Evolutionary conservation across 805 yeast species (phyloP).

Genomic region (Yamadazyma phyllophila): DNA sequence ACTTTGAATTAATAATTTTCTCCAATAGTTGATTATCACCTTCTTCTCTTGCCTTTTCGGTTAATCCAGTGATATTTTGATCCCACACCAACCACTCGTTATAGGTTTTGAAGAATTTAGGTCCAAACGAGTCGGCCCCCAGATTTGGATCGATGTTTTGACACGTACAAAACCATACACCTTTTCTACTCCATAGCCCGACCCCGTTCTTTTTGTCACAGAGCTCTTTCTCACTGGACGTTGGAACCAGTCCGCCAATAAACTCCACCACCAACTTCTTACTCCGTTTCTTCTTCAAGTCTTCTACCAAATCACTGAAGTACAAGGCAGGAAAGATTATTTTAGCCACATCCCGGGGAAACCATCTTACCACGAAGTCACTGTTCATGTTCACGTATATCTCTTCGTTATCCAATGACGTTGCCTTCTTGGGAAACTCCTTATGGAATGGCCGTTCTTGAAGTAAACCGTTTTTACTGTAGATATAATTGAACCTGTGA

Average conservation of each 20-base stretch:
- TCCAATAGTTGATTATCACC: slow-evolving; percentile 4
- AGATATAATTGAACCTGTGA: slow-evolving; percentile 4
- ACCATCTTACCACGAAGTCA: slow-evolving; percentile 19
- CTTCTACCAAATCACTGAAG: slow-evolving; percentile 17
- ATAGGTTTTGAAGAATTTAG: slow-evolving; percentile 15
- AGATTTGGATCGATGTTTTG: slow-evolving; percentile 2
- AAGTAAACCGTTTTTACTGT: slow-evolving; percentile 13
- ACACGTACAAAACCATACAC: slow-evolving; percentile 21
- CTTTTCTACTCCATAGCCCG: slow-evolving; percentile 18
- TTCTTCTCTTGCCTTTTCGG: slow-evolving; percentile 7
- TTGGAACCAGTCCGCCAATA: slow-evolving; percentile 19
- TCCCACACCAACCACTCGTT: slow-evolving; percentile 22
- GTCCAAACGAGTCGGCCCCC: slow-evolving; percentile 15
- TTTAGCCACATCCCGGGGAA: slow-evolving; percentile 17
- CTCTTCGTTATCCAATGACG: slow-evolving; percentile 19
- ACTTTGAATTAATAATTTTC: slow-evolving; percentile 3
- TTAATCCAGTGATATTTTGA: slow-evolving; percentile 2
- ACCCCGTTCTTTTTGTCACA: slow-evolving; percentile 15
- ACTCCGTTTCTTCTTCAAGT: slow-evolving; percentile 9
- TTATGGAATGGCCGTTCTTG: slow-evolving; percentile 17
- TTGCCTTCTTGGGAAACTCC: slow-evolving; percentile 19
- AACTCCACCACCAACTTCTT: slow-evolving; percentile 9
- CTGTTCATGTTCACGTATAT: slow-evolving; percentile 15
- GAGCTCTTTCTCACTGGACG: slow-evolving; percentile 14
- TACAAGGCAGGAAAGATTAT: slow-evolving; percentile 19